Conservation (phyloP, 2,329 filamentous ascomycete species). For the Colletotrichum incanum region DNA sequence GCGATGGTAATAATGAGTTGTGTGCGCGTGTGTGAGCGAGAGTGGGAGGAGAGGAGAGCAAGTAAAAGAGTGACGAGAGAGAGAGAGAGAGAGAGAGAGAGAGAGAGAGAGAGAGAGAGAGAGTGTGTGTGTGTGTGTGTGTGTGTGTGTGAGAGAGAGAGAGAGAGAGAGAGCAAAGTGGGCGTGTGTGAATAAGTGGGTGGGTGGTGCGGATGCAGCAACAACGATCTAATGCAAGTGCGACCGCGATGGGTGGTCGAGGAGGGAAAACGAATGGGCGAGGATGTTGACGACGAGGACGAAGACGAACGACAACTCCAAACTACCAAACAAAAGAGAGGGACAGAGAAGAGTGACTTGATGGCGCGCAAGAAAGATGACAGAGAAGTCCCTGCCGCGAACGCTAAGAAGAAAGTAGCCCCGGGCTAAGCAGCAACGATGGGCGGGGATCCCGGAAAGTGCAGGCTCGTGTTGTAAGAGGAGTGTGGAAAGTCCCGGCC, state of each 20-base stretch:
- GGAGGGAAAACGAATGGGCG: background rate
- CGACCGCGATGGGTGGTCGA: conserved; percentile 20
- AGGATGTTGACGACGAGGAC: conserved; percentile 6
- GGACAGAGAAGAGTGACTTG: background rate
- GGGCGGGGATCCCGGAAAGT: conserved; percentile 33
- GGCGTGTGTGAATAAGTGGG: conserved; percentile 38
- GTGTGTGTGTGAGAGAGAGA: background rate
- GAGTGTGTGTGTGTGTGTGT: background rate
- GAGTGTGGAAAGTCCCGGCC: conserved; percentile 35
- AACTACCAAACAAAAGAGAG: background rate
- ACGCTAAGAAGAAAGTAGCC: conserved; percentile 15
- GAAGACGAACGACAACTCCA: background rate
- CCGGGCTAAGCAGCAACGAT: conserved; percentile 18
- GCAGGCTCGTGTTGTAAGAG: conserved; percentile 37
- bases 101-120: background rate
- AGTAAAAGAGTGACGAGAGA: conserved; percentile 16
- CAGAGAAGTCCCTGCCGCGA: background rate
- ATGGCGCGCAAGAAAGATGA: conserved; percentile 5
- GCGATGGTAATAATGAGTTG: conserved; percentile 32
- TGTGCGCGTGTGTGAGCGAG: conserved; percentile 10
- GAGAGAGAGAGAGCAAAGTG: conserved; percentile 23
- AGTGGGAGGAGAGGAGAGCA: conserved; percentile 8
- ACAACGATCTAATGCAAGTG: conserved; percentile 13
- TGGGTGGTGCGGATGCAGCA: conserved; percentile 34
- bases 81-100: conserved; percentile 1